Evolutionary conservation across 768 basidiomycete species (phyloP).

Genomic region (Multifurca ochricompacta): DNA sequence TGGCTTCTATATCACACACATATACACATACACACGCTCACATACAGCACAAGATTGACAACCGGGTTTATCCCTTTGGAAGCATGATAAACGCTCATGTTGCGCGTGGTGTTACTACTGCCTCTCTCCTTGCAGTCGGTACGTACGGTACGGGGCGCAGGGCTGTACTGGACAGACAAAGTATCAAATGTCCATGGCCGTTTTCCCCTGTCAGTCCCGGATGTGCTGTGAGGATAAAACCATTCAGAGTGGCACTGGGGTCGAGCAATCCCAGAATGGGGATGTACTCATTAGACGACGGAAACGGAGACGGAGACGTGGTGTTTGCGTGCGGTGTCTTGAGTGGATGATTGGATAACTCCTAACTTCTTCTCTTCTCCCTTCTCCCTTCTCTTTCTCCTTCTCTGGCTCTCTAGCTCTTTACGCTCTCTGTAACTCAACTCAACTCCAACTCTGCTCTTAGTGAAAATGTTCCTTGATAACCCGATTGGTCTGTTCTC

Average conservation of each 20-base stretch:
- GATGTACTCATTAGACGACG: no score
- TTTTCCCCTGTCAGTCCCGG: not conserved
- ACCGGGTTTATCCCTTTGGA: not conserved
- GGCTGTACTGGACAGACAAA: not conserved
- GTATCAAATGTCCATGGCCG: not conserved
- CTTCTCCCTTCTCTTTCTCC: no score
- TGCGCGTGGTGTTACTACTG: not conserved
- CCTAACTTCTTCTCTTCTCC: no score
- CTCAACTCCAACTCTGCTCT: no score
- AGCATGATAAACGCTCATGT: not conserved
- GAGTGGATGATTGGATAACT: not conserved
- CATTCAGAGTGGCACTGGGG: slow-evolving; percentile 3
- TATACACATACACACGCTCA: not conserved
- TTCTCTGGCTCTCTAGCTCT: no score
- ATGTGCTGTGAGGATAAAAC: not conserved
- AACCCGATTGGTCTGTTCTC: not conserved
- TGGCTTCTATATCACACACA: not conserved
- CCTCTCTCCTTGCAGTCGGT: not conserved
- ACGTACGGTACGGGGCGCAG: no score
- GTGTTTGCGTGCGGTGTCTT: no score
- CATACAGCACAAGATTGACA: not conserved
- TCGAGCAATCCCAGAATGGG: slow-evolving; percentile 6
- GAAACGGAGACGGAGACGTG: no score
- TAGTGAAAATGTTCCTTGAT: not conserved
- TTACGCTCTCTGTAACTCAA: no score